Conservation (phyloP, 345 rosid species). For the Balakata baccata region DNA sequence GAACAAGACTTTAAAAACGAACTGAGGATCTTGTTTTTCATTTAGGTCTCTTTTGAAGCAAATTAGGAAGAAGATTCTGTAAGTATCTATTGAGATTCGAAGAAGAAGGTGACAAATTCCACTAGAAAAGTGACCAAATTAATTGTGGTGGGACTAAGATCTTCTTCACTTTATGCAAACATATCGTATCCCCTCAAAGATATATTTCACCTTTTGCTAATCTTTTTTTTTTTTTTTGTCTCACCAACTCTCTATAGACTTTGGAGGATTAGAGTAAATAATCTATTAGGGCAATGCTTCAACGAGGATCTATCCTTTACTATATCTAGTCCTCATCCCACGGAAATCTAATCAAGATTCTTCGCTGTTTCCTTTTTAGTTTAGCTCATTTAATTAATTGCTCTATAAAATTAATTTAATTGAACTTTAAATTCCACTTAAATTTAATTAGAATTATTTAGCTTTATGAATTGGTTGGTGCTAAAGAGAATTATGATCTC, state of each 20-base stretch:
- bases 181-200: background rate
- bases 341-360: background rate
- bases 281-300: background rate
- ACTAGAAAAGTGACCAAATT: constrained; percentile 1
- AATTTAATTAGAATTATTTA: no score
- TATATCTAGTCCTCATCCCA: background rate
- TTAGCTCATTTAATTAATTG: no score
- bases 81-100: constrained; percentile 21
- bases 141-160: constrained; percentile 2
- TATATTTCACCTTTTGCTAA: background rate
- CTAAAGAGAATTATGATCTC: no score
- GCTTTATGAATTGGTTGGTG: no score
- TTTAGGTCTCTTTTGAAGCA: background rate
- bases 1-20: no score
- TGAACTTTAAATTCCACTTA: no score
- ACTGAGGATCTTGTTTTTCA: background rate
- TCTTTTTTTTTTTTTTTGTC: constrained; percentile 16
- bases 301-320: background rate
- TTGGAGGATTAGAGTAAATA: no score
- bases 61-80: constrained; percentile 20
- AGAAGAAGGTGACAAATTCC: constrained; percentile 6
- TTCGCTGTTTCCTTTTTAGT: background rate
- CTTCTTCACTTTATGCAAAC: constrained; percentile 14
- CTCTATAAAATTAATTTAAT: no score
- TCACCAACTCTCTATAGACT: background rate